Conservation (phyloP, 2,329 filamentous ascomycete genomes). For the Colletotrichum paranaense region DNA sequence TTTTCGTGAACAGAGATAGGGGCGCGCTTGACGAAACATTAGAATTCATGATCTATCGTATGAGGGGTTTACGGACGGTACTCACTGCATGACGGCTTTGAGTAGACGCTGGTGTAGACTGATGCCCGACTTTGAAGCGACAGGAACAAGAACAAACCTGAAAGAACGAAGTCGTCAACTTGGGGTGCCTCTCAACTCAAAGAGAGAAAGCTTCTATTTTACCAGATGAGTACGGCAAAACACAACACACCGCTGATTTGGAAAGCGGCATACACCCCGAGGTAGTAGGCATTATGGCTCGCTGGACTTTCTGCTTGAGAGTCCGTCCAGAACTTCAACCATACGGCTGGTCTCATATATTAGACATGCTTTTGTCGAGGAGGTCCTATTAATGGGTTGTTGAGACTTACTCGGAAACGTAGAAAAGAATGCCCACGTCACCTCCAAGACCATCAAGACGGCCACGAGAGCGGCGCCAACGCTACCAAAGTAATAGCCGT, state of each 20-base stretch:
- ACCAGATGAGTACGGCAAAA: slow-evolving; percentile 33
- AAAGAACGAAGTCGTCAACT: background rate
- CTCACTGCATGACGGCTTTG: slow-evolving; percentile 29
- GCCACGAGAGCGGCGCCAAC: slow-evolving; percentile 25
- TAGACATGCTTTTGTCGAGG: background rate
- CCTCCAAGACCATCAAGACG: slow-evolving; percentile 36
- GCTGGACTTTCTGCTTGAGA: slow-evolving; percentile 28
- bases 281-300: slow-evolving; percentile 37
- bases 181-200: too few species aligned
- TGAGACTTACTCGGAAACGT: slow-evolving; percentile 37
- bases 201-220: background rate
- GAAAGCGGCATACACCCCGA: slow-evolving; percentile 38
- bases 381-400: too few species aligned
- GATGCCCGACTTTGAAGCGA: slow-evolving; percentile 30
- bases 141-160: slow-evolving; percentile 30
- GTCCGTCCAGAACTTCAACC: slow-evolving; percentile 45
- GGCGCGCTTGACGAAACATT: slow-evolving; percentile 22
- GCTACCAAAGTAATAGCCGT: slow-evolving; percentile 42
- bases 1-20: slow-evolving; percentile 34
- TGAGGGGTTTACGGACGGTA: too few species aligned
- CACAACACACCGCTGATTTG: slow-evolving; percentile 20
- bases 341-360: slow-evolving; percentile 36
- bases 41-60: background rate
- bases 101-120: slow-evolving; percentile 30
- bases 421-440: slow-evolving; percentile 38